Evolutionary conservation across 176 grass and related monocot genomes (phyloP).

Genomic region (Oryza nivara): DNA sequence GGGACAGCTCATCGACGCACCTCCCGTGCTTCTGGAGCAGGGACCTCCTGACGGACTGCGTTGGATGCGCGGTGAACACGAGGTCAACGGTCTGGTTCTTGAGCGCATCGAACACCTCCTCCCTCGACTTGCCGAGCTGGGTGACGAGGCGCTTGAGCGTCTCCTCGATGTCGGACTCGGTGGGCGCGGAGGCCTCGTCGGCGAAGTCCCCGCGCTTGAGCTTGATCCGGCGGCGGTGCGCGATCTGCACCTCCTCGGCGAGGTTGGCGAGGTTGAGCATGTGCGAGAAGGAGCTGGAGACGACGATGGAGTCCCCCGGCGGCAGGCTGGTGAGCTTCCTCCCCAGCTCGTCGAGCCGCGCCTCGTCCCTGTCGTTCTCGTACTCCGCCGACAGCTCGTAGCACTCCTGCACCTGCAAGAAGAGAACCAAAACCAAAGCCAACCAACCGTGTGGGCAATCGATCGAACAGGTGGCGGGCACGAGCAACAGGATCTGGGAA

Average conservation of each 20-base stretch:
- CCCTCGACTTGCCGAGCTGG: slow-evolving; percentile 72
- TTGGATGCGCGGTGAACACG: slow-evolving; percentile 96
- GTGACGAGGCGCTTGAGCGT: slow-evolving; percentile 82
- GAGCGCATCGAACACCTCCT: slow-evolving; percentile 91
- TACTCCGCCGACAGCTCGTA: slow-evolving; percentile 96
- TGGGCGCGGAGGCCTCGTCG: slow-evolving; percentile 82
- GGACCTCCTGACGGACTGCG: slow-evolving; percentile 88
- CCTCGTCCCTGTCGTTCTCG: slow-evolving; percentile 65
- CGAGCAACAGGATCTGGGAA: slow-evolving; percentile 28
- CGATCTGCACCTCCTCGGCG: slow-evolving; percentile 98
- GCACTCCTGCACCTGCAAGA: slow-evolving; percentile 87
- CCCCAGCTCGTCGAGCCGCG: slow-evolving; percentile 79
- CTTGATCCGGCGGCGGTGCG: slow-evolving; percentile 85
- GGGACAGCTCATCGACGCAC: slow-evolving; percentile 19
- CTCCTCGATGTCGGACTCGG: slow-evolving; percentile 98
- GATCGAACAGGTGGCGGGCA: slow-evolving; percentile 15
- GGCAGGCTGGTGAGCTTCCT: slow-evolving; percentile 70
- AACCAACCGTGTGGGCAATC: background rate
- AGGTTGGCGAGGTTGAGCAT: slow-evolving; percentile 99
- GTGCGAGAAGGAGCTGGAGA: slow-evolving; percentile 94
- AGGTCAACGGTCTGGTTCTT: slow-evolving; percentile 98
- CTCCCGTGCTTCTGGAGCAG: slow-evolving; percentile 95
- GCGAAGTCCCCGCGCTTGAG: slow-evolving; percentile 83
- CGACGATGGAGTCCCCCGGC: slow-evolving; percentile 72
- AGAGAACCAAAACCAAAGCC: too few species aligned